Percentiles rank a stretch among this genome's conserved stretches.
These are phyloP conservation scores for Plasmodium falciparum DNA, from an alignment of 169 alveolate genomes.

Conservation along the genomic window DNA sequence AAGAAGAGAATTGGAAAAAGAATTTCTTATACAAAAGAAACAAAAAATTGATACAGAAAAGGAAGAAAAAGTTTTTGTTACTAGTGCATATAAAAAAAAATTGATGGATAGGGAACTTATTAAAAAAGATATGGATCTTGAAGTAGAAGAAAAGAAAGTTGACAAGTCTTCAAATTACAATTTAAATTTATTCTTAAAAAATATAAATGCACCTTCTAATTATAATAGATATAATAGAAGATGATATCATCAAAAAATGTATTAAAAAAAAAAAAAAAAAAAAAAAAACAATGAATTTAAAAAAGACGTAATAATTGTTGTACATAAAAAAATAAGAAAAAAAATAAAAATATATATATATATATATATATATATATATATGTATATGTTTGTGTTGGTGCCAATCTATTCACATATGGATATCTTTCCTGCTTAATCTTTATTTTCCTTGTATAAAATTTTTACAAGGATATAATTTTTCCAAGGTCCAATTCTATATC, in stretches of 20 bases:
- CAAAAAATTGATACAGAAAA: slow-evolving; percentile 78
- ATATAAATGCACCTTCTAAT: slow-evolving; percentile 76
- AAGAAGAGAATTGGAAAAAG: slow-evolving; percentile 82
- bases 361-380: no score
- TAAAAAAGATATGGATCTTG: slow-evolving; percentile 77
- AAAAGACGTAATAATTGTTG: background rate
- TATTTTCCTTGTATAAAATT: slow-evolving; percentile 80
- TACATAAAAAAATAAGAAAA: background rate
- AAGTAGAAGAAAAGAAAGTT: slow-evolving; percentile 59
- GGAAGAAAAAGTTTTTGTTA: slow-evolving; percentile 82
- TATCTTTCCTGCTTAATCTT: slow-evolving; percentile 25
- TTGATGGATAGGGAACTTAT: slow-evolving; percentile 81
- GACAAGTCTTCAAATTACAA: slow-evolving; percentile 78
- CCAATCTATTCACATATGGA: background rate
- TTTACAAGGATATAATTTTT: slow-evolving; percentile 85
- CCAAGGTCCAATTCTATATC: slow-evolving; percentile 90
- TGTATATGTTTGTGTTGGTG: no score
- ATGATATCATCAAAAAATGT: background rate
- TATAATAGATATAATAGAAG: slow-evolving; percentile 47
- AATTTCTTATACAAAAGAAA: slow-evolving; percentile 83
- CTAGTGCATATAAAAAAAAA: slow-evolving; percentile 86
- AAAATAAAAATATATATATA: background rate
- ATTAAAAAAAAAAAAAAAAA: background rate
- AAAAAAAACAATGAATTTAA: background rate
- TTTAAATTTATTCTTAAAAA: slow-evolving; percentile 79